Percentiles rank a stretch among this genome's conserved stretches.
phyloP scores from a whole-genome alignment of 257 asterid species.

The Solanum rostratum region DNA sequence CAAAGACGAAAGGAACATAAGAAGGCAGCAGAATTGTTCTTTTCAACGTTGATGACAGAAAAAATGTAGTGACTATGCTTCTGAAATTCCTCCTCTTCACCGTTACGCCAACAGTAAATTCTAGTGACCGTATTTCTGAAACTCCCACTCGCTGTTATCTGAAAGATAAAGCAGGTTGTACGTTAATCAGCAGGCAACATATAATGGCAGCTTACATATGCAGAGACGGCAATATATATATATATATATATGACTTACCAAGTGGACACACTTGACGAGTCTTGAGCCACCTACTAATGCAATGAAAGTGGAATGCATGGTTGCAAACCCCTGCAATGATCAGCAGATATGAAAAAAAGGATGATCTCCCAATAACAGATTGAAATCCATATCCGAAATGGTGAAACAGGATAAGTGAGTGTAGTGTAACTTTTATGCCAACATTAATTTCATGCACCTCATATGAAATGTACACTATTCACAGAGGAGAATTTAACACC shows the following conservation, averaged over 20 bases:
- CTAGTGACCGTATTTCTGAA: slow-evolving; percentile 95
- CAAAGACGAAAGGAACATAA: neutral
- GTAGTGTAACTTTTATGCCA: neutral
- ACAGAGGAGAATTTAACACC: neutral
- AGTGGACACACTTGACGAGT: slow-evolving; percentile 98
- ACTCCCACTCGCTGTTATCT: slow-evolving; percentile 99
- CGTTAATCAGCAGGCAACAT: neutral
- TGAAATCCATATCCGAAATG: neutral
- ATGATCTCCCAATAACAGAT: neutral
- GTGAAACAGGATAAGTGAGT: neutral
- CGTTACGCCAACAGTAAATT: neutral
- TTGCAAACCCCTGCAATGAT: slow-evolving; percentile 70
- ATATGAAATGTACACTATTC: neutral
- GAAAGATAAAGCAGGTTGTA: slow-evolving; percentile 1
- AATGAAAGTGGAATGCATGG: slow-evolving; percentile 98
- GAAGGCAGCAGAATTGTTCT: neutral
- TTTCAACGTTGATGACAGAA: neutral
- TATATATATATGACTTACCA: slow-evolving; percentile 47
- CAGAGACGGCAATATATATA: neutral
- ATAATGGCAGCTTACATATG: neutral
- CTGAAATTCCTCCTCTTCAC: neutral
- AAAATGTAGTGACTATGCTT: neutral
- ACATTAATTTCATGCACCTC: neutral
- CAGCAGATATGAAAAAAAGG: neutral
- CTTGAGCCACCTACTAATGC: slow-evolving; percentile 99